A percentile compares a stretch with the other conserved stretches of the same genome.
Conservation (phyloP, 257 asterid species). For the Datura wrightii region DNA sequence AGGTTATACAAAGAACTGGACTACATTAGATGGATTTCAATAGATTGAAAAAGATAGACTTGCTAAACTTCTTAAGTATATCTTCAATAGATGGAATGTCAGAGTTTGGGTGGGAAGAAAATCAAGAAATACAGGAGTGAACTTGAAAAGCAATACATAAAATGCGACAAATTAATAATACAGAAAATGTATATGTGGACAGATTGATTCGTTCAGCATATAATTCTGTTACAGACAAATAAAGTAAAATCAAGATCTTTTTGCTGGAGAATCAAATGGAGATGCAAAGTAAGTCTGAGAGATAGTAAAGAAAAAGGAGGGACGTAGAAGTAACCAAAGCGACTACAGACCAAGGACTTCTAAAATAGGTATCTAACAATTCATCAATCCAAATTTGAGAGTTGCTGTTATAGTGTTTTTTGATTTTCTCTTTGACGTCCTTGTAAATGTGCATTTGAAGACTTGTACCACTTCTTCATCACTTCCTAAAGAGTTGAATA, state of each 20-base stretch:
- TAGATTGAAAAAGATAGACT: background rate
- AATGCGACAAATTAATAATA: background rate
- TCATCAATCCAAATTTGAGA: no score
- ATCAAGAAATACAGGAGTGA: background rate
- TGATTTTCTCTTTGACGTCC: background rate
- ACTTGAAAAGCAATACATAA: background rate
- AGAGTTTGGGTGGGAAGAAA: background rate
- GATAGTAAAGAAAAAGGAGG: background rate
- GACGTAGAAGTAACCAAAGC: background rate
- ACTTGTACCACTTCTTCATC: slow-evolving; percentile 39
- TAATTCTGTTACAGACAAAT: background rate
- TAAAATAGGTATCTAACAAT: no score
- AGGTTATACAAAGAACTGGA: background rate
- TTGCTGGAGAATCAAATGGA: background rate
- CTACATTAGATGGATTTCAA: background rate
- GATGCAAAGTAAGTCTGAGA: background rate
- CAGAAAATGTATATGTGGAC: background rate
- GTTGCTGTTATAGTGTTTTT: background rate
- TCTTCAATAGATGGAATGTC: background rate
- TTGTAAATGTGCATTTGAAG: background rate
- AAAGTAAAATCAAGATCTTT: background rate
- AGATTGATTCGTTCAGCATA: background rate
- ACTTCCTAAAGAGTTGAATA: slow-evolving; percentile 32
- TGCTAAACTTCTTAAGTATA: background rate
- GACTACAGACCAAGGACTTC: background rate